Base-by-base conservation (phyloP, 2,329 filamentous ascomycete species). In the Claviceps purpurea region DNA sequence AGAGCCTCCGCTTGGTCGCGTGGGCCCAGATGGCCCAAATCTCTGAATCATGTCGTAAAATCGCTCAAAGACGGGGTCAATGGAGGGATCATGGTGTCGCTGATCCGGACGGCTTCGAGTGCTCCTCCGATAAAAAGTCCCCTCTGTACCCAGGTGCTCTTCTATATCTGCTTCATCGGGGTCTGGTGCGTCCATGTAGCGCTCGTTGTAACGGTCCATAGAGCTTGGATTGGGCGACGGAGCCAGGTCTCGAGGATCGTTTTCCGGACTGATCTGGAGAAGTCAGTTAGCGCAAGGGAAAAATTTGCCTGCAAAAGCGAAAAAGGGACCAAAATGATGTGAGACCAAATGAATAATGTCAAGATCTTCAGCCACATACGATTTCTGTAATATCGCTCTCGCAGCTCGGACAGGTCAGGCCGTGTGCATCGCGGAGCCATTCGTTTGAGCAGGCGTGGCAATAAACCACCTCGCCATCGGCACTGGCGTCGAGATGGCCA, bases 381-480 rank as follows among this genome's bases (percentile, higher is more conserved):
- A 97, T 89, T 70, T 98, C 90, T 16, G 82, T 88, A 58, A 88
- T 83, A 20, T 95, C 88, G 40, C 82, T 81, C 4, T 75, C 65
- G 64, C 93, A 98, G n/a, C 71, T 67, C 16, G 89, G 89, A 64
- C 93, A 98, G 16, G 70, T 71, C 56, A 95, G 69, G 26, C 70
- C 82, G 57, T 77, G 74, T 56, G 85, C 77, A 54, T 87, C 79
- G 54, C 80, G 74, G 62, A 85, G 87, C 89, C 89, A 97, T 65
- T 95, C 85, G 56, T 85, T 71, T 50, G 77, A 66, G 70, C 93
- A 97, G 55, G 76, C 71, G 68, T 97, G 89, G 68, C 93, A 98
- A 67, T 78, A 94, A 51, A 96, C 84, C 57, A 91, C 79, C 63
- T 95, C 87, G 56, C 80, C 74, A 56, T 69, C 70, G 5, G 65